Evolutionary conservation across 768 basidiomycete genomes (phyloP).

Genomic region (Boletus tylopilopsis): DNA sequence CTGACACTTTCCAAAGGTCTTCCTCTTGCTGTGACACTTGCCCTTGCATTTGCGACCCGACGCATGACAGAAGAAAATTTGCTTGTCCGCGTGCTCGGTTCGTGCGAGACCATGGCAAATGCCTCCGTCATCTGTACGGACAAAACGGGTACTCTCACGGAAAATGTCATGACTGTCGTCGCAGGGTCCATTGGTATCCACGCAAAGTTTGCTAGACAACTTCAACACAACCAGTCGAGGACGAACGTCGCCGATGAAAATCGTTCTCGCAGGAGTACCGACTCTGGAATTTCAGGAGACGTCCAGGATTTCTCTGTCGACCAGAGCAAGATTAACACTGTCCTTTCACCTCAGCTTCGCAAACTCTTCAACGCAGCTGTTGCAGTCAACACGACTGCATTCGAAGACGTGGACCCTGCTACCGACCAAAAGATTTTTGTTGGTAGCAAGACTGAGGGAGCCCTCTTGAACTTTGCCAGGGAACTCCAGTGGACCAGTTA

Average conservation of each 20-base stretch:
- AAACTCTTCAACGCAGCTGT: slow-evolving; percentile 81
- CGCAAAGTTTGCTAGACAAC: slow-evolving; percentile 84
- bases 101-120: slow-evolving; percentile 99
- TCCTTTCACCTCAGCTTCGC: slow-evolving; percentile 57
- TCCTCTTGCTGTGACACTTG: slow-evolving; percentile 93
- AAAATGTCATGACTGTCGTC: slow-evolving; percentile 94
- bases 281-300: slow-evolving; percentile 37
- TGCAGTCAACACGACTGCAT: slow-evolving; percentile 91
- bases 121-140: slow-evolving; percentile 94
- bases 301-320: slow-evolving; percentile 84
- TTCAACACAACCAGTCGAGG: slow-evolving; percentile 67
- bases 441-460: slow-evolving; percentile 95
- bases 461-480: slow-evolving; percentile 81
- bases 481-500: slow-evolving; percentile 76
- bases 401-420: slow-evolving; percentile 72
- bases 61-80: slow-evolving; percentile 97
- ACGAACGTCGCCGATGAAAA: slow-evolving; percentile 64
- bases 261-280: slow-evolving; percentile 29
- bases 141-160: slow-evolving; percentile 95
- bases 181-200: slow-evolving; percentile 93
- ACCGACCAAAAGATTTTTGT: slow-evolving; percentile 63
- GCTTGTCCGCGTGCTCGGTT: slow-evolving; percentile 91
- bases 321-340: slow-evolving; percentile 59
- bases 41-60: slow-evolving; percentile 94
- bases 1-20: slow-evolving; percentile 50